Conservation (phyloP, 176 grass and related monocot species). For the Sorghum bicolor region Sorghum_bicolor_NCBIv3 NC_012873.2:9881001-9881500, state of each 20-base stretch:
- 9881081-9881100: background rate
- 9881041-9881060: too few species aligned
- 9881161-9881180: background rate
- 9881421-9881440: background rate
- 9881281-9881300: slow-evolving; percentile 12
- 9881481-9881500: background rate
- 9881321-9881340: slow-evolving; percentile 2
- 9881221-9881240: background rate
- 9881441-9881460: slow-evolving; percentile 23
- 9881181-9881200: slow-evolving; percentile 3
- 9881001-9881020: too few species aligned
- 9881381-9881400: slow-evolving; percentile 25
- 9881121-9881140: background rate
- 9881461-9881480: background rate
- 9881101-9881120: background rate
- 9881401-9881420: slow-evolving; percentile 12
- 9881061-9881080: background rate
- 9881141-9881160: slow-evolving; percentile 17
- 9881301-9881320: slow-evolving; percentile 13
- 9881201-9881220: slow-evolving; percentile 1
- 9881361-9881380: slow-evolving; percentile 29
- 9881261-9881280: background rate
- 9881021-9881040: too few species aligned
- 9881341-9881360: background rate
- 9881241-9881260: background rate